Conservation (phyloP, 2,329 filamentous ascomycete species). For the Ophiostoma novo-ulmi region DNA sequence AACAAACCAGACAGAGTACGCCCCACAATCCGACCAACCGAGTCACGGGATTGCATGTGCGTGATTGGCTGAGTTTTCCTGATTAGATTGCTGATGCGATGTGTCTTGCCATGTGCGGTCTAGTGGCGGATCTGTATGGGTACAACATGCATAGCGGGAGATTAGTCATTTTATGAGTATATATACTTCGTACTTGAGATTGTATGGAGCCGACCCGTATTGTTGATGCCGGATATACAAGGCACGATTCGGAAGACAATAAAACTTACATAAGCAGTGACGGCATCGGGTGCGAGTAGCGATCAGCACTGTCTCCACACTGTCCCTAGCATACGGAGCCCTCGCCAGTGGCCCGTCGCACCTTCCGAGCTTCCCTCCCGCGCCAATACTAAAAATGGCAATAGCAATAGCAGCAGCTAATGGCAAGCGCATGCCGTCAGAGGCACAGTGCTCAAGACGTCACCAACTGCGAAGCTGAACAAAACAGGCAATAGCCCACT, state of each 20-base stretch:
- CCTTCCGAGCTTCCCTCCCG: background rate
- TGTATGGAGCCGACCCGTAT: background rate
- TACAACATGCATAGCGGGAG: background rate
- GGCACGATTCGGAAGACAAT: background rate
- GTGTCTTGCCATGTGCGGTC: background rate
- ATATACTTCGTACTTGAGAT: background rate
- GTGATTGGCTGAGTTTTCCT: slow-evolving; percentile 17
- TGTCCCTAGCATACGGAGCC: slow-evolving; percentile 2
- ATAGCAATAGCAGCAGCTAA: background rate
- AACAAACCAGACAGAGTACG: slow-evolving; percentile 18
- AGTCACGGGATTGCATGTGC: slow-evolving; percentile 18
- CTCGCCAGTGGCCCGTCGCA: background rate
- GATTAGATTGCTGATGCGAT: background rate
- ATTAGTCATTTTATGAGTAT: slow-evolving; percentile 12
- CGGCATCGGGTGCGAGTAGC: slow-evolving; percentile 11
- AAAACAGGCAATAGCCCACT: slow-evolving; percentile 8
- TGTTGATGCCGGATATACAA: background rate
- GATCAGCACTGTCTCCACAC: slow-evolving; percentile 7
- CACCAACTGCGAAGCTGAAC: slow-evolving; percentile 7
- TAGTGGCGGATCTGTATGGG: slow-evolving; percentile 1
- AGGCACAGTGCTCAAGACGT: slow-evolving; percentile 11
- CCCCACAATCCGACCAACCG: slow-evolving; percentile 3
- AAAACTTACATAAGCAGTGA: background rate
- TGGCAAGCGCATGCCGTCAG: slow-evolving; percentile 11
- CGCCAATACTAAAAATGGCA: background rate